A percentile compares a stretch with the other conserved stretches of the same genome.
phyloP scores from a whole-genome alignment of 306 rosid species.

The Notholithocarpus densiflorus region DNA sequence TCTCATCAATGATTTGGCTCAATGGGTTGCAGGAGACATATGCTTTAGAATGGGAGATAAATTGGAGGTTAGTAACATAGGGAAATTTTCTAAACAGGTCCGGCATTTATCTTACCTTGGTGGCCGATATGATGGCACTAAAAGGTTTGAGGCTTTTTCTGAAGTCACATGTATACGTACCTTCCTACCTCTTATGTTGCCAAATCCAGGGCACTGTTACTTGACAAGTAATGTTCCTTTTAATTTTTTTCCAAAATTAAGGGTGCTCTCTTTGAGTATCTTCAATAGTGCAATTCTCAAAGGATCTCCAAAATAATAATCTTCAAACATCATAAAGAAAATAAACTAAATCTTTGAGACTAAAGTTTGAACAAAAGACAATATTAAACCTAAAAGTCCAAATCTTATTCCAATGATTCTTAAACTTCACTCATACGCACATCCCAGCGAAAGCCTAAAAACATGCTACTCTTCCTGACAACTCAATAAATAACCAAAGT shows the following conservation, averaged over 20 bases:
- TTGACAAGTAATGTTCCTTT: not conserved
- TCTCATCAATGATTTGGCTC: conserved; percentile 13
- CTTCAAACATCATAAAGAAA: too few relatives aligned
- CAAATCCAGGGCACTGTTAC: not conserved
- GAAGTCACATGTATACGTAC: not conserved
- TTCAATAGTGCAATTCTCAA: too few relatives aligned
- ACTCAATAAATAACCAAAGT: too few relatives aligned
- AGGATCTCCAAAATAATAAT: too few relatives aligned
- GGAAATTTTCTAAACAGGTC: not conserved
- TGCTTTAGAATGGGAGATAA: too few relatives aligned
- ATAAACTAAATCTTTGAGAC: too few relatives aligned
- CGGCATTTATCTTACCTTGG: not conserved
- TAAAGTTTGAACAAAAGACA: too few relatives aligned
- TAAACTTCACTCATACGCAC: too few relatives aligned
- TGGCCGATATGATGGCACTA: not conserved
- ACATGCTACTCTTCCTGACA: too few relatives aligned
- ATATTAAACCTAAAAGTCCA: too few relatives aligned
- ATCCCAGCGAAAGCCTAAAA: too few relatives aligned
- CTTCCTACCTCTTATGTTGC: conserved; percentile 19
- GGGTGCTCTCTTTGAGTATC: not conserved
- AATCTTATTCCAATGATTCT: too few relatives aligned
- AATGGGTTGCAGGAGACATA: not conserved
- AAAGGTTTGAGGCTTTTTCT: not conserved
- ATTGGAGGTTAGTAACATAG: not conserved
- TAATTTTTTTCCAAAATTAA: not conserved